Evolutionary conservation across 148 eudicot species (phyloP).

Genomic region (Vaccinium corymbosum): DNA sequence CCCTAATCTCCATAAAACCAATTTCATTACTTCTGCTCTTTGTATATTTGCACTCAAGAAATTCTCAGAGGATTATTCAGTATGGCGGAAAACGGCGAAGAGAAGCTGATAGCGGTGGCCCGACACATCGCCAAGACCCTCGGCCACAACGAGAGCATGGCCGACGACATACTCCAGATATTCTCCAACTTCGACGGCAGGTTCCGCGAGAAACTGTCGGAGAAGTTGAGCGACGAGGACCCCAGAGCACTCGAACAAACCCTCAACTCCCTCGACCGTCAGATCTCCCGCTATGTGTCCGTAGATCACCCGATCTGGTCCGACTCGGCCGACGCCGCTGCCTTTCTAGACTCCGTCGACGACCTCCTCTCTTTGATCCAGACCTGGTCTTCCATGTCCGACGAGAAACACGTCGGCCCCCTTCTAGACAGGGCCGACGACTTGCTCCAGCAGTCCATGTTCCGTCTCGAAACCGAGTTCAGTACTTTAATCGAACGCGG

Average conservation of each 20-base stretch:
- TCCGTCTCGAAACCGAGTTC: constrained; percentile 72
- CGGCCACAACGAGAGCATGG: constrained; percentile 82
- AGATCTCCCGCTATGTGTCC: constrained; percentile 48
- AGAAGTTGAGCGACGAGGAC: constrained; percentile 27
- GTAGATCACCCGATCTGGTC: constrained; percentile 68
- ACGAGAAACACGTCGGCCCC: constrained; percentile 37
- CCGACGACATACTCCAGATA: constrained; percentile 86
- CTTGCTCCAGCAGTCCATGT: constrained; percentile 60
- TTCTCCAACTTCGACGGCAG: constrained; percentile 91
- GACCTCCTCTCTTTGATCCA: constrained; percentile 43
- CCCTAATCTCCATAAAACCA: constrained; percentile 3
- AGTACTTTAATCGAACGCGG: constrained; percentile 49
- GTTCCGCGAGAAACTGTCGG: constrained; percentile 61
- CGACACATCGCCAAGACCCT: constrained; percentile 86
- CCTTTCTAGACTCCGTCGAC: constrained; percentile 60
- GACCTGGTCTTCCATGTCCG: constrained; percentile 49
- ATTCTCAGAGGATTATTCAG: constrained; percentile 9
- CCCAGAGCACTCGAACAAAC: constrained; percentile 34
- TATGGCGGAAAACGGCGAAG: constrained; percentile 75
- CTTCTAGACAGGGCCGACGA: constrained; percentile 66
- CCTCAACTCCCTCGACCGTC: constrained; percentile 45
- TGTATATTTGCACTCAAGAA: not conserved
- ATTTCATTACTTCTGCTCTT: not conserved
- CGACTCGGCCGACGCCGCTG: constrained; percentile 44
- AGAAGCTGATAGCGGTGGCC: constrained; percentile 90